phyloP scores from a whole-genome alignment of 495 filamentous ascomycete genomes.

The Aspergillus heteromorphus region DNA sequence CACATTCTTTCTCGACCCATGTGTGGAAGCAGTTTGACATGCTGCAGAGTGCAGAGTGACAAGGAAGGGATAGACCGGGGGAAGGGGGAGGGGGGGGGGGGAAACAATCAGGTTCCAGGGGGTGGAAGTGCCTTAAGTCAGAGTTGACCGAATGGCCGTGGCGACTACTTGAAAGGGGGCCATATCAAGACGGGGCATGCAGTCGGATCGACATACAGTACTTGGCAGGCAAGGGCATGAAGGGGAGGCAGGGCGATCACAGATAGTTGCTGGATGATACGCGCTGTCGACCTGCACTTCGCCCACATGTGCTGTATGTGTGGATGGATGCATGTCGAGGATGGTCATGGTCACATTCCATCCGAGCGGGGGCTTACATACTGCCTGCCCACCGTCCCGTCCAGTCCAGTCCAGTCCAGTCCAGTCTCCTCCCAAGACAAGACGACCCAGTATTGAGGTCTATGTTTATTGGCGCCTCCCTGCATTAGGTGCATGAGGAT shows the following conservation, averaged over 20 bases:
- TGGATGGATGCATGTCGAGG: slow-evolving; percentile 1
- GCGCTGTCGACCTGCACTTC: neutral
- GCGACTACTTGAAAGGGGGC: neutral
- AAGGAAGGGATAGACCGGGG: neutral
- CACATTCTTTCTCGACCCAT: neutral
- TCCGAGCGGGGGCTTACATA: neutral
- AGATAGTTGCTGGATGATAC: neutral
- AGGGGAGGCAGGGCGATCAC: slow-evolving; percentile 1
- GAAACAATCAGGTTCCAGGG: no score
- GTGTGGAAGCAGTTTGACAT: slow-evolving; percentile 2
- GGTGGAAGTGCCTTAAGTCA: neutral
- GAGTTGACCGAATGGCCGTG: neutral
- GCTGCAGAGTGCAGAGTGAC: neutral
- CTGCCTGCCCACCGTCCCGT: no score
- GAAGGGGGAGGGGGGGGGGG: no score
- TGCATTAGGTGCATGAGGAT: neutral
- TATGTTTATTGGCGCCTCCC: slow-evolving; percentile 6
- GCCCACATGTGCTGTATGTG: slow-evolving; percentile 2
- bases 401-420: no score
- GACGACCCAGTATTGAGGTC: neutral
- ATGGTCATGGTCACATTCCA: slow-evolving; percentile 17
- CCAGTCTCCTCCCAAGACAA: no score
- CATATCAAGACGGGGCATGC: neutral
- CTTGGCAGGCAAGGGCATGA: slow-evolving; percentile 9
- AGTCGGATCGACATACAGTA: neutral